These are phyloP conservation scores for Teunomyces lycoperdinae DNA, from an alignment of 805 yeast genomes.

Conservation along the genomic window DNA sequence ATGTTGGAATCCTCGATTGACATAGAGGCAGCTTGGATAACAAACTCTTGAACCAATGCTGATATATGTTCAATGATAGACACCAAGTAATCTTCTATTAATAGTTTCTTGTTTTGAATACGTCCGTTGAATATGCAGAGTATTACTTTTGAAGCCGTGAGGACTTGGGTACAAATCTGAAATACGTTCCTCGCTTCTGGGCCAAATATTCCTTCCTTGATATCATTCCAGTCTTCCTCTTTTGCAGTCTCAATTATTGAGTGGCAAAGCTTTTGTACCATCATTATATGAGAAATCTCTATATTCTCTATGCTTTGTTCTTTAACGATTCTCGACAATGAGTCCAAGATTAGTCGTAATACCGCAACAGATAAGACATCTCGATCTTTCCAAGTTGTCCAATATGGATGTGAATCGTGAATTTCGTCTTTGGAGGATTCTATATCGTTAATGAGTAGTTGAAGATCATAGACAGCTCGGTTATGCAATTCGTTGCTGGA, in stretches of 20 bases:
- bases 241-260: slow-evolving; percentile 21
- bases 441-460: slow-evolving; percentile 1
- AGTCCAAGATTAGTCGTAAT: slow-evolving; percentile 16
- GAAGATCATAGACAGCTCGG: slow-evolving; percentile 2
- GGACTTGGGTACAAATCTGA: slow-evolving; percentile 11
- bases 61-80: slow-evolving; percentile 41
- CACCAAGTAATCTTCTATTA: slow-evolving; percentile 43
- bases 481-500: slow-evolving; percentile 3
- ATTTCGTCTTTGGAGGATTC: slow-evolving; percentile 4
- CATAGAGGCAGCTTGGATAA: slow-evolving; percentile 15
- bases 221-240: slow-evolving; percentile 16
- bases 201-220: slow-evolving; percentile 4
- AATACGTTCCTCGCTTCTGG: neutral
- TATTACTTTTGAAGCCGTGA: slow-evolving; percentile 32
- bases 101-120: slow-evolving; percentile 41
- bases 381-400: slow-evolving; percentile 2
- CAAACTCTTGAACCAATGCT: slow-evolving; percentile 26
- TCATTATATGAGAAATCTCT: slow-evolving; percentile 13
- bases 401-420: slow-evolving; percentile 19
- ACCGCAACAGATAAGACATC: neutral
- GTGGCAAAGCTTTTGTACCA: slow-evolving; percentile 25
- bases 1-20: slow-evolving; percentile 1
- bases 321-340: slow-evolving; percentile 24
- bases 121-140: slow-evolving; percentile 41
- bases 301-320: slow-evolving; percentile 13